These are phyloP conservation scores for Epithemia pelagica DNA, from an alignment of 108 stramenopile genomes.

Conservation along the genomic window DNA sequence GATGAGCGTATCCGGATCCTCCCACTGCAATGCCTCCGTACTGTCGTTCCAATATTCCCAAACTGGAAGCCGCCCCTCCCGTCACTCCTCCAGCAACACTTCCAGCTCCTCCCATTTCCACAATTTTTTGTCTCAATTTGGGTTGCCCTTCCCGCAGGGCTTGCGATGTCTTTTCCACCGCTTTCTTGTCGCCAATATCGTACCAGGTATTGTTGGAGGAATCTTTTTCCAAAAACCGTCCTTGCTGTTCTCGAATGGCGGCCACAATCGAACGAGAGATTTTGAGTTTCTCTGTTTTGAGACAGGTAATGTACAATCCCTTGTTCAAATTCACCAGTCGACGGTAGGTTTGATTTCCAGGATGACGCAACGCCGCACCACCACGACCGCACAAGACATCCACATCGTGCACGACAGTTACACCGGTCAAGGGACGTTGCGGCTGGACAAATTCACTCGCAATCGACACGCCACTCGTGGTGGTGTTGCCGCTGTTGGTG, in stretches of 20 bases:
- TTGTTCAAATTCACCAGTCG: slow-evolving; percentile 48
- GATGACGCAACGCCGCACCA: slow-evolving; percentile 55
- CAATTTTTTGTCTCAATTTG: slow-evolving; percentile 57
- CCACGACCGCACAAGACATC: slow-evolving; percentile 77
- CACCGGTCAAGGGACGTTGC: background rate
- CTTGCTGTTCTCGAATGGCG: slow-evolving; percentile 69
- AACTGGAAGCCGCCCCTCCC: slow-evolving; percentile 2
- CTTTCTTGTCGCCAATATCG: slow-evolving; percentile 73
- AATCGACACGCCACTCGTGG: too few species aligned
- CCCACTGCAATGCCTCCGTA: background rate
- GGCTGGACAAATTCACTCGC: too few species aligned
- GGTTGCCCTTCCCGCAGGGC: slow-evolving; percentile 81
- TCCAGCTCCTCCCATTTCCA: slow-evolving; percentile 29
- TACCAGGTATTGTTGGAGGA: slow-evolving; percentile 33
- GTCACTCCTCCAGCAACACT: slow-evolving; percentile 3
- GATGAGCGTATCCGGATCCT: background rate
- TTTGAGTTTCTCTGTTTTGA: slow-evolving; percentile 60
- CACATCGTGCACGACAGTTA: slow-evolving; percentile 34
- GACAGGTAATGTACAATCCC: slow-evolving; percentile 43
- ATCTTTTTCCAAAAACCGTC: slow-evolving; percentile 71
- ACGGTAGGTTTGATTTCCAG: slow-evolving; percentile 72
- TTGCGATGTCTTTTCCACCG: slow-evolving; percentile 71
- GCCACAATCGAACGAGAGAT: slow-evolving; percentile 72
- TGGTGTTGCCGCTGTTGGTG: too few species aligned
- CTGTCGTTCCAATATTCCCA: background rate